Evolutionary conservation across 2,329 filamentous ascomycete species (phyloP).

Genomic region (Cercospora canescens): DNA sequence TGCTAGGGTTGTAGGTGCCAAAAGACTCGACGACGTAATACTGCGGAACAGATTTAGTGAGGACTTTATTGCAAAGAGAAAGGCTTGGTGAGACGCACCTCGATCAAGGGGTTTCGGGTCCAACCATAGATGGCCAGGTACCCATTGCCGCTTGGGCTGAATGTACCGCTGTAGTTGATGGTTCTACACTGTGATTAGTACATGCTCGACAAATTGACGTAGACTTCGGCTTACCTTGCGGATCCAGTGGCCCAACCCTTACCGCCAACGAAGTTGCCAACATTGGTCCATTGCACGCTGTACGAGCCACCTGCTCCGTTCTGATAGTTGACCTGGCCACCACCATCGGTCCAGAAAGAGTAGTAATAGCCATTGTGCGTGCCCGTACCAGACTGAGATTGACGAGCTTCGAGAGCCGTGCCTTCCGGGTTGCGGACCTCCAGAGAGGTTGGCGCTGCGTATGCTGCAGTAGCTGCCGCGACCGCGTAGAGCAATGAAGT

Average conservation of each 20-base stretch:
- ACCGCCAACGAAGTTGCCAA: constrained; percentile 58
- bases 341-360: constrained; percentile 60
- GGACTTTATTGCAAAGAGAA: background rate
- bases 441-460: constrained; percentile 38
- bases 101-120: constrained; percentile 55
- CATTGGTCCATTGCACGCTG: constrained; percentile 47
- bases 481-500: constrained; percentile 39
- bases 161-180: constrained; percentile 53
- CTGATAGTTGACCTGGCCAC: constrained; percentile 54
- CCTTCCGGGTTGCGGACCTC: constrained; percentile 29
- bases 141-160: constrained; percentile 50
- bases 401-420: constrained; percentile 35
- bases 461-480: constrained; percentile 36
- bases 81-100: constrained; percentile 36
- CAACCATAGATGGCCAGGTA: constrained; percentile 62
- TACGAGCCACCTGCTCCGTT: constrained; percentile 54
- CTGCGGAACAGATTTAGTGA: background rate
- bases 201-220: background rate
- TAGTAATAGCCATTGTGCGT: constrained; percentile 61
- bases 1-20: constrained; percentile 46
- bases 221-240: constrained; percentile 41
- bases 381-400: constrained; percentile 50
- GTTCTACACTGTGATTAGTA: constrained; percentile 36
- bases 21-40: constrained; percentile 52
- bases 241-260: constrained; percentile 60